These are phyloP conservation scores for Lentinula edodes DNA, from an alignment of 768 basidiomycete species.

Conservation along the genomic window DNA sequence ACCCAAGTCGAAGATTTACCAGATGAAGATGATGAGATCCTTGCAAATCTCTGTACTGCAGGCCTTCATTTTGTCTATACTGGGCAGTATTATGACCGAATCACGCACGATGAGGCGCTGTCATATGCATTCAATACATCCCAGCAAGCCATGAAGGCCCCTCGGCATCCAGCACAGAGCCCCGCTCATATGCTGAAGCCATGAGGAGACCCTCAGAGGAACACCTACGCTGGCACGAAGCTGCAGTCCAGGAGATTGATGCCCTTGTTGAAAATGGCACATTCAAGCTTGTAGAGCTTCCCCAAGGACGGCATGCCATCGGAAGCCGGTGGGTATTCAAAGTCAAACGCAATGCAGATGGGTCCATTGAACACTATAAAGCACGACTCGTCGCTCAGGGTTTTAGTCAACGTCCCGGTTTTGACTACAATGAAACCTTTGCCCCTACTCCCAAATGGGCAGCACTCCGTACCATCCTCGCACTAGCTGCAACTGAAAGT, in stretches of 20 bases:
- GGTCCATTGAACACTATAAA: conserved; percentile 29
- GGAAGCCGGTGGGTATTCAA: conserved; percentile 33
- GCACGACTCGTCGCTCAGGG: conserved; percentile 40
- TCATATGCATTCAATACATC: no score
- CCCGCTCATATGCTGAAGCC: conserved; percentile 15
- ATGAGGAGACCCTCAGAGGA: conserved; percentile 12
- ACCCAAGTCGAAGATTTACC: no score
- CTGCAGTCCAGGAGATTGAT: conserved; percentile 22
- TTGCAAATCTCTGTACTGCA: no score
- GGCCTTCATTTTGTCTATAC: no score
- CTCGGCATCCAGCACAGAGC: conserved; percentile 11
- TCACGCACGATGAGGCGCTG: no score
- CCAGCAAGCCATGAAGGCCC: background rate
- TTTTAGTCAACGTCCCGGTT: conserved; percentile 30
- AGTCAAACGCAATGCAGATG: conserved; percentile 34
- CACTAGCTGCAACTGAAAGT: conserved; percentile 20
- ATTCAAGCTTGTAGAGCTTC: conserved; percentile 29
- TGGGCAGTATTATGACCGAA: no score
- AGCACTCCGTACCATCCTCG: conserved; percentile 15
- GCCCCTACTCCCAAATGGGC: conserved; percentile 21
- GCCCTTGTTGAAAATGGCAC: conserved; percentile 20
- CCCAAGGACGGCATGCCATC: conserved; percentile 25
- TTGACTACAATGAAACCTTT: conserved; percentile 34
- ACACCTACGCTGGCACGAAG: conserved; percentile 18
- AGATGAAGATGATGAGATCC: no score